Conservation (phyloP, 2,329 filamentous ascomycete genomes). For the Colletotrichum endophyticum region DNA sequence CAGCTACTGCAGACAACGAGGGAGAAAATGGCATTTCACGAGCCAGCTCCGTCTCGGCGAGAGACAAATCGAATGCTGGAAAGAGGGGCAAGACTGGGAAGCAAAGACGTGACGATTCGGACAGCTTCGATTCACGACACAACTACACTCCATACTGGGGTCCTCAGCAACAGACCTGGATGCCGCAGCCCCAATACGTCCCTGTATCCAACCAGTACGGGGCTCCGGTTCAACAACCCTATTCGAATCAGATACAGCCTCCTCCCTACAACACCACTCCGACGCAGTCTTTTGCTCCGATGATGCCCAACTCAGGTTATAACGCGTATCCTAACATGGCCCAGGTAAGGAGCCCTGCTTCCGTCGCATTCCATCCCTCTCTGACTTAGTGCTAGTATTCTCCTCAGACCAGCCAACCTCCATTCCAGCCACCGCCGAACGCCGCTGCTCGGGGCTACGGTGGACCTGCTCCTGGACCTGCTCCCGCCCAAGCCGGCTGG, state of each 20-base stretch:
- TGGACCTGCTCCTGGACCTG: conserved; percentile 32
- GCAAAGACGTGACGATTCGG: conserved; percentile 68
- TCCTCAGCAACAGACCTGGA: conserved; percentile 63
- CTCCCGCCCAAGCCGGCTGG: conserved; percentile 37
- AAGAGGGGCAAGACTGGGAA: conserved; percentile 72
- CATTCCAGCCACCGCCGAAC: conserved; percentile 25
- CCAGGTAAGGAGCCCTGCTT: conserved; percentile 42
- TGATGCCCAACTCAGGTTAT: conserved; percentile 45
- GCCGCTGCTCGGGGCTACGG: conserved; percentile 39
- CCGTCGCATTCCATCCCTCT: neutral
- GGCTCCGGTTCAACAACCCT: conserved; percentile 45
- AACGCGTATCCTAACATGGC: conserved; percentile 51
- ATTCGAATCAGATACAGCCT: conserved; percentile 51
- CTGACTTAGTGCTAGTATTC: conserved; percentile 3
- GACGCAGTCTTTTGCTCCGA: conserved; percentile 45
- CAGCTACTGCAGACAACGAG: conserved; percentile 58
- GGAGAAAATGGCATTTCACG: conserved; percentile 81
- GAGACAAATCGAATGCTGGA: conserved; percentile 74
- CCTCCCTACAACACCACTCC: conserved; percentile 48
- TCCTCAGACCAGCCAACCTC: conserved; percentile 25
- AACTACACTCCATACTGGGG: conserved; percentile 75
- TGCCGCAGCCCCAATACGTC: conserved; percentile 58
- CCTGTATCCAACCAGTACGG: conserved; percentile 48
- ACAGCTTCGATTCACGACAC: conserved; percentile 68
- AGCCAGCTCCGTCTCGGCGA: conserved; percentile 84